A percentile compares a stretch with the other conserved stretches of the same genome.
Evolutionary conservation across 805 yeast species (phyloP).

Genomic region (Cyberlindnera mycetangii): DNA sequence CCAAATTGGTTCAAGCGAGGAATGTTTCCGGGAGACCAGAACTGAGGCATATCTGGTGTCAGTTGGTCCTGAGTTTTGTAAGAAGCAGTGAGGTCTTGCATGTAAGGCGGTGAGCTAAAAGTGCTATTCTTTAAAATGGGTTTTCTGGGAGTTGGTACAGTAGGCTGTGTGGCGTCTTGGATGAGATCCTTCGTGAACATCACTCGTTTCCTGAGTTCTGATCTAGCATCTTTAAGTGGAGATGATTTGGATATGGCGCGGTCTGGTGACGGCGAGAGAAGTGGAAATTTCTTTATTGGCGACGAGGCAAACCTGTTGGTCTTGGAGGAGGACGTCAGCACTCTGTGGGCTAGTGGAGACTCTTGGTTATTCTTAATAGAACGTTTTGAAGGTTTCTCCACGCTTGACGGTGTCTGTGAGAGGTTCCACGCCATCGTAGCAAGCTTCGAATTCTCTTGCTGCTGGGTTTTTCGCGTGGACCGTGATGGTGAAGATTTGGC

Average conservation of each 20-base stretch:
- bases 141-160: slow-evolving; percentile 20
- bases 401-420: slow-evolving; percentile 4
- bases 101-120: slow-evolving; percentile 12
- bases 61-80: not conserved
- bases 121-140: slow-evolving; percentile 20
- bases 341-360: slow-evolving; percentile 8
- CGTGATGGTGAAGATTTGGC: not conserved
- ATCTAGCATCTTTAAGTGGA: slow-evolving; percentile 13
- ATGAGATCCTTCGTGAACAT: slow-evolving; percentile 18
- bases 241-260: slow-evolving; percentile 21
- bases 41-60: slow-evolving; percentile 13
- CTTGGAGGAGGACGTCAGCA: not conserved
- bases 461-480: not conserved
- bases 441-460: not conserved
- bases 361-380: not conserved
- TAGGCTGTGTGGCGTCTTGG: not conserved
- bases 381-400: not conserved
- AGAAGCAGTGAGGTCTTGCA: slow-evolving; percentile 7
- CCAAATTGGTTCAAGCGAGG: slow-evolving; percentile 12
- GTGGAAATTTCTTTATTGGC: slow-evolving; percentile 16
- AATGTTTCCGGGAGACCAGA: slow-evolving; percentile 29
- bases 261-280: slow-evolving; percentile 29
- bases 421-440: not conserved
- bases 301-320: slow-evolving; percentile 14
- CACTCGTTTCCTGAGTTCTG: slow-evolving; percentile 16